phyloP scores from a whole-genome alignment of 2,329 filamentous ascomycete species.

The Exophiala calicioides region DNA sequence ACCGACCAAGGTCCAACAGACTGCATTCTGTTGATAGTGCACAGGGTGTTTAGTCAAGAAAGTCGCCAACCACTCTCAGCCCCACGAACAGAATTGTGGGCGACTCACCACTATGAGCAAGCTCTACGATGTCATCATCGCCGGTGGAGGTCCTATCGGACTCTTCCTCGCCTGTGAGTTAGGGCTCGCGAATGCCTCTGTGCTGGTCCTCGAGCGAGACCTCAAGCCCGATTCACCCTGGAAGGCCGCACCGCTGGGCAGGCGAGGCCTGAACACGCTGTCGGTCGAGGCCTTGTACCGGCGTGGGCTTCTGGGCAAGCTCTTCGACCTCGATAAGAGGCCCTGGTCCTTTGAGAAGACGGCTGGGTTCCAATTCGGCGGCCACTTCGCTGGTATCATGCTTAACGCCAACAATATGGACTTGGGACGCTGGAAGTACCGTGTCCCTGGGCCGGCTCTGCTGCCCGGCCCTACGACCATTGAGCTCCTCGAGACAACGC shows the following conservation, averaged over 20 bases:
- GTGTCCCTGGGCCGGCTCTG: conserved; percentile 9
- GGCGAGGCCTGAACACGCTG: conserved; percentile 37
- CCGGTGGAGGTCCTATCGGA: conserved; percentile 50
- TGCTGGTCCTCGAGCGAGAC: conserved; percentile 41
- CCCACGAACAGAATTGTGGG: too few relatives aligned
- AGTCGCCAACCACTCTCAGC: too few relatives aligned
- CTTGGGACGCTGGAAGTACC: conserved; percentile 30
- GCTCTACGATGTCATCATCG: conserved; percentile 44
- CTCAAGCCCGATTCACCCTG: conserved; percentile 30
- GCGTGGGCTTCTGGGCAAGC: conserved; percentile 40
- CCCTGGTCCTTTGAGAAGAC: conserved; percentile 22
- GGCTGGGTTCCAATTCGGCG: conserved; percentile 35
- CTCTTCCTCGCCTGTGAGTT: conserved; percentile 46
- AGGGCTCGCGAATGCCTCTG: conserved; percentile 35
- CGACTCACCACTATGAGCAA: too few relatives aligned
- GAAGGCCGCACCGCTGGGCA: conserved; percentile 32
- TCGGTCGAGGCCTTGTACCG: conserved; percentile 43
- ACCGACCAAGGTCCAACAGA: too few relatives aligned
- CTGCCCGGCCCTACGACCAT: conserved; percentile 21
- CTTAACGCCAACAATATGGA: conserved; percentile 40
- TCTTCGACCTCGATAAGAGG: conserved; percentile 26
- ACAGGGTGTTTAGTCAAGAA: too few relatives aligned
- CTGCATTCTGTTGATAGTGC: too few relatives aligned
- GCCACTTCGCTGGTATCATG: conserved; percentile 35
- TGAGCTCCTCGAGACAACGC: conserved; percentile 27